Conservation (phyloP, 805 yeast species). For the Candida silvatica region DNA sequence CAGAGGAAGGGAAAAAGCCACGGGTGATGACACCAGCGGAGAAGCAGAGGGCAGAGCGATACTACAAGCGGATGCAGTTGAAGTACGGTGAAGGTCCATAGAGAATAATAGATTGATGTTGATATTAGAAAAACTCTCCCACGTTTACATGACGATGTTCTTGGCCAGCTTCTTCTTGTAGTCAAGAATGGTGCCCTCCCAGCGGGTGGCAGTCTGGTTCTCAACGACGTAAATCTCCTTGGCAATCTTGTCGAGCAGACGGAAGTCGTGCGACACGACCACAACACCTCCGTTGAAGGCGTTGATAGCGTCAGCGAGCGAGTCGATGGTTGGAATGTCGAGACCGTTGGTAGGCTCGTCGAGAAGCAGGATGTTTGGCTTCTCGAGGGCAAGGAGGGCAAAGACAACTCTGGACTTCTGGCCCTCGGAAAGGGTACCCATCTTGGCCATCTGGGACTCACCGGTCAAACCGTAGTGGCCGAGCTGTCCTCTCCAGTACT, state of each 20-base stretch:
- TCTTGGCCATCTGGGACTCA: constrained; percentile 96
- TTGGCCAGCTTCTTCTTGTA: constrained; percentile 94
- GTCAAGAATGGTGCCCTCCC: constrained; percentile 87
- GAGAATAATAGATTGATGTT: background rate
- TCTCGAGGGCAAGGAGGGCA: constrained; percentile 89
- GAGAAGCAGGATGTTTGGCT: constrained; percentile 87
- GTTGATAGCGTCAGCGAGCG: constrained; percentile 93
- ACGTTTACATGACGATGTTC: constrained; percentile 61
- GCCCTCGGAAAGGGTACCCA: constrained; percentile 98
- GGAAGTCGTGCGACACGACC: constrained; percentile 98
- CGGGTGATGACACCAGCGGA: background rate
- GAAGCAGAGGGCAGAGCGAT: background rate
- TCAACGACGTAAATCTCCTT: constrained; percentile 96
- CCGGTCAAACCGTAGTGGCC: constrained; percentile 99
- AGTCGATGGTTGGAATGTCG: constrained; percentile 97
- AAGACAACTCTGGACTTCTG: constrained; percentile 99
- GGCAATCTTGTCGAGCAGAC: constrained; percentile 93
- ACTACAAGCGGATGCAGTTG: background rate
- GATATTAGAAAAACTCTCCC: background rate
- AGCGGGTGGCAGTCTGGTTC: constrained; percentile 89
- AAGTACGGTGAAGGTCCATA: constrained; percentile 2
- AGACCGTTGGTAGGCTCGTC: constrained; percentile 99
- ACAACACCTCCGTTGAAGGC: constrained; percentile 97
- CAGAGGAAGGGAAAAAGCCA: constrained; percentile 1
- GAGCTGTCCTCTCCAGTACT: constrained; percentile 96